A percentile compares a stretch with the other conserved stretches of the same genome.
phyloP scores from a whole-genome alignment of 305 asterid genomes.

The Petunia hybrid region DNA sequence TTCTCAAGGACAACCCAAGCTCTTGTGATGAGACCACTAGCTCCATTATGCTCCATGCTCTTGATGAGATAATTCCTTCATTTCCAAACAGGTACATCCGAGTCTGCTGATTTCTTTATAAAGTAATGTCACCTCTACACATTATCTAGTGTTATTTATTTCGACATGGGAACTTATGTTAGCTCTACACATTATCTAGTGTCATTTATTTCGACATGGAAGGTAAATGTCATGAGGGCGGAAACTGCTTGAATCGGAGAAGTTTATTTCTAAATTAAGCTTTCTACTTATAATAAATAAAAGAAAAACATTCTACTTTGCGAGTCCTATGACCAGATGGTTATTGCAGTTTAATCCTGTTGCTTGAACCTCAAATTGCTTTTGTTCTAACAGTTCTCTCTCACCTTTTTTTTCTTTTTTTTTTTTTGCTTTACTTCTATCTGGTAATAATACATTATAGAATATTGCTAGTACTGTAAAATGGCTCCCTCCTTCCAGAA shows the following conservation, averaged over 20 bases:
- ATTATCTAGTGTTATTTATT: constrained; percentile 24
- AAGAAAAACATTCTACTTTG: neutral
- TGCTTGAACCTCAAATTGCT: neutral
- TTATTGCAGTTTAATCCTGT: neutral
- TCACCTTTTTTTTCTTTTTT: too few species aligned
- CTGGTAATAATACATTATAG: neutral
- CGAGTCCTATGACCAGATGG: neutral
- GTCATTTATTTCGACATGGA: constrained; percentile 12
- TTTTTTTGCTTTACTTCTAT: neutral
- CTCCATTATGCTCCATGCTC: constrained; percentile 28
- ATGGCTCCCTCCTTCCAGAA: neutral
- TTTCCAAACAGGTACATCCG: constrained; percentile 29
- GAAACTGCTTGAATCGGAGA: constrained; percentile 10
- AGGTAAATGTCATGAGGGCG: neutral
- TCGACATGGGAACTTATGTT: neutral
- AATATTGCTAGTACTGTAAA: constrained; percentile 6
- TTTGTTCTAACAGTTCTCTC: neutral
- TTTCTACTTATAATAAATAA: neutral
- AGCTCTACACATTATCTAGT: constrained; percentile 2
- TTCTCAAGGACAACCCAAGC: neutral
- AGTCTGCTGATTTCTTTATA: neutral
- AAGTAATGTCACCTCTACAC: neutral
- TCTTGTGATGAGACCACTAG: constrained; percentile 24
- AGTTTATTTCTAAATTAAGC: constrained; percentile 14
- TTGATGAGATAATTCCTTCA: constrained; percentile 36